Evolutionary conservation across 2,329 filamentous ascomycete species (phyloP).

Genomic region (Ophiostoma sp.): DNA sequence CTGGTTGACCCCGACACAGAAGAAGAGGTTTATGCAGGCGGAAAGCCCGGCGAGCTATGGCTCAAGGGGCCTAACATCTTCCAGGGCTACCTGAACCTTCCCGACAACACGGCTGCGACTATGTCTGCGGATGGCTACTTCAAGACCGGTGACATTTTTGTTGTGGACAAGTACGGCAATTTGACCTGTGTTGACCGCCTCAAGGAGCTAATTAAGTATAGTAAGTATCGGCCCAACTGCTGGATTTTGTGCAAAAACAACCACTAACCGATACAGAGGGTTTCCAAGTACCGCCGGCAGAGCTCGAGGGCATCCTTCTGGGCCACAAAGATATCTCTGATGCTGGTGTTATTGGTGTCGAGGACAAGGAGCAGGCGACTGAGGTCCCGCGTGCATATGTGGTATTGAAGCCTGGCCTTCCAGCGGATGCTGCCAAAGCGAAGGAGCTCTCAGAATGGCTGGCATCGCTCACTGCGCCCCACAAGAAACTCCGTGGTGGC

Average conservation of each 20-base stretch:
- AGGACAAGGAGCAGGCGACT: constrained; percentile 56
- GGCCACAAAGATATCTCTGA: constrained; percentile 46
- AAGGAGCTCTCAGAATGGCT: constrained; percentile 39
- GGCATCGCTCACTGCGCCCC: constrained; percentile 37
- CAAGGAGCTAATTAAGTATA: constrained; percentile 61
- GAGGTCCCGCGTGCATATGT: constrained; percentile 65
- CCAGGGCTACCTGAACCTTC: constrained; percentile 70
- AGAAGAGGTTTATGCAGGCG: constrained; percentile 49
- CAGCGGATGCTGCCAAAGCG: constrained; percentile 33
- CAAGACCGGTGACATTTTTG: constrained; percentile 82
- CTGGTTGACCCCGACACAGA: constrained; percentile 62
- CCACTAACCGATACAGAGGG: constrained; percentile 45
- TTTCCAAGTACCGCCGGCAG: constrained; percentile 65
- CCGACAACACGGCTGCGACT: constrained; percentile 62
- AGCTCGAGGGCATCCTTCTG: constrained; percentile 50
- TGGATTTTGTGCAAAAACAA: background rate
- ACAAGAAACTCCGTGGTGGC: constrained; percentile 66
- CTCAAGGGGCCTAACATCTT: constrained; percentile 77
- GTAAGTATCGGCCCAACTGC: constrained; percentile 36
- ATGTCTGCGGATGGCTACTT: constrained; percentile 78
- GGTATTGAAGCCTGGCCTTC: constrained; percentile 43
- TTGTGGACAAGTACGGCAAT: constrained; percentile 69
- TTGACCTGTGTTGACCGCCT: constrained; percentile 87
- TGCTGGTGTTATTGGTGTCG: constrained; percentile 58
- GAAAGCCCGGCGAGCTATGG: constrained; percentile 63